These are phyloP conservation scores for Pythium scleroteichum DNA, from an alignment of 352 stramenopile genomes.

Conservation along the genomic window DNA sequence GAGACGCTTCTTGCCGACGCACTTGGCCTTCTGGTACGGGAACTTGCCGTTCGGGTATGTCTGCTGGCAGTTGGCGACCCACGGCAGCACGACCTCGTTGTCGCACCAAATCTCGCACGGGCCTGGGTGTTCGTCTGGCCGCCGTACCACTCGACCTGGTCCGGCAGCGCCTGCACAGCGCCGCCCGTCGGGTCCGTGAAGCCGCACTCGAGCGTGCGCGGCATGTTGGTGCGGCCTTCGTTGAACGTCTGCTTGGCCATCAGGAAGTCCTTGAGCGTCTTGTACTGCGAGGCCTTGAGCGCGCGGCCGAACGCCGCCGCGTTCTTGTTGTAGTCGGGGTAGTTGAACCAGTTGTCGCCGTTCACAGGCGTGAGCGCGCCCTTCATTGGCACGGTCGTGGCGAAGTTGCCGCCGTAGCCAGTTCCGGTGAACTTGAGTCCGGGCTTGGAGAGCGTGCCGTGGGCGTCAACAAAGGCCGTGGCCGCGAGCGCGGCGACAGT, in stretches of 20 bases:
- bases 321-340: not conserved
- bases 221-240: not conserved
- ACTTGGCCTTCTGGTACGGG: constrained; percentile 36
- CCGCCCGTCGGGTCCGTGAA: constrained; percentile 3
- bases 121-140: constrained; percentile 37
- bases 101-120: constrained; percentile 50
- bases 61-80: constrained; percentile 34
- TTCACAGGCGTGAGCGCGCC: too few relatives aligned
- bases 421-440: too few relatives aligned
- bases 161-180: not conserved
- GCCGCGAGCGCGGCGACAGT: too few relatives aligned
- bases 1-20: constrained; percentile 35
- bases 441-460: too few relatives aligned
- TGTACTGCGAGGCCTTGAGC: constrained; percentile 2
- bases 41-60: constrained; percentile 30
- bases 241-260: not conserved
- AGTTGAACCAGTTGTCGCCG: too few relatives aligned
- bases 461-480: too few relatives aligned
- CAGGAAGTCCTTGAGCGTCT: constrained; percentile 6
- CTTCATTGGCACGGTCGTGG: too few relatives aligned
- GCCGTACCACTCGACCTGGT: constrained; percentile 5
- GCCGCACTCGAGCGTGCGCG: not conserved
- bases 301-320: not conserved
- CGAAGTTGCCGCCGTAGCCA: too few relatives aligned
- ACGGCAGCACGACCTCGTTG: constrained; percentile 32